These are phyloP conservation scores for Xylaria telfairii DNA, from an alignment of 495 filamentous ascomycete genomes.

Conservation along the genomic window DNA sequence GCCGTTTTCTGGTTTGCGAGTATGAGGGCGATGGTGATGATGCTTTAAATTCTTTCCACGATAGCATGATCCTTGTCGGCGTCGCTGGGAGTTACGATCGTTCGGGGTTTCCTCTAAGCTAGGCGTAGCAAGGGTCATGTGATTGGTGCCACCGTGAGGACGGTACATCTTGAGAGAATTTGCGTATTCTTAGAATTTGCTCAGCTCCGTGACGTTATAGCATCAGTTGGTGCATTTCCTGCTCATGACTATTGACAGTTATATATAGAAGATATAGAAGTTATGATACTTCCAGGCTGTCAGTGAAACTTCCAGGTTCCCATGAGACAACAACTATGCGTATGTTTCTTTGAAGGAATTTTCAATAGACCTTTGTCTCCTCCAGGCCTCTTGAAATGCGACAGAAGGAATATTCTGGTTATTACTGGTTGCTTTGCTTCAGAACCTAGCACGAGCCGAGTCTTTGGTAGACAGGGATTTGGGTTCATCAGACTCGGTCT, in stretches of 20 bases:
- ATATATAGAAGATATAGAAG: constrained; percentile 13
- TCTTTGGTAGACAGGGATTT: background rate
- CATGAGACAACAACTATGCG: background rate
- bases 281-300: background rate
- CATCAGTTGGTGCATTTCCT: background rate
- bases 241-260: background rate
- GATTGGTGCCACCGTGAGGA: background rate
- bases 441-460: background rate
- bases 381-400: background rate
- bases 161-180: background rate
- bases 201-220: background rate
- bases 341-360: background rate
- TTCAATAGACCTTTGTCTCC: background rate
- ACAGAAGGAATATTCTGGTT: background rate
- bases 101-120: background rate
- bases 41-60: background rate
- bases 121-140: background rate
- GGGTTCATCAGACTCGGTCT: background rate
- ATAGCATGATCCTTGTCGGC: background rate
- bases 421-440: background rate
- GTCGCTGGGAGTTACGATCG: background rate
- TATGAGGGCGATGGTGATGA: background rate
- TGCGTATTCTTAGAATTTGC: background rate
- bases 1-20: background rate
- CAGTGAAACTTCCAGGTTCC: background rate